Evolutionary conservation across 306 rosid species (phyloP).

Genomic region (Pterocarpus santalinus): DNA sequence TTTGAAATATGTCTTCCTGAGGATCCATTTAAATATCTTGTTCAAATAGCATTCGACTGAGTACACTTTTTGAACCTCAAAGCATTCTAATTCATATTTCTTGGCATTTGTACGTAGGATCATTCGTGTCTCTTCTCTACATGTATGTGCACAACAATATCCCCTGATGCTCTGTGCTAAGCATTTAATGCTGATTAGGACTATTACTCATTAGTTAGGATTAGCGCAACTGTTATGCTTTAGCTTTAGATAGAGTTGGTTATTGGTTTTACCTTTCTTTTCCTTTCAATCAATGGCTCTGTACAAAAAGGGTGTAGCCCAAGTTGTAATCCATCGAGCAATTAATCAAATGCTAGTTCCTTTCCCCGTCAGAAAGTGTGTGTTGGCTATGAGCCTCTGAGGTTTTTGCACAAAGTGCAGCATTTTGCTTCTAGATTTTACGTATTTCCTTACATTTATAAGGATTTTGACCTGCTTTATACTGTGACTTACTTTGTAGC

Average conservation of each 20-base stretch:
- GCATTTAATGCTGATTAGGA: background rate
- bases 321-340: slow-evolving; percentile 11
- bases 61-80: slow-evolving; percentile 4
- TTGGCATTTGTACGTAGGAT: background rate
- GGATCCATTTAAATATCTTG: slow-evolving; percentile 1
- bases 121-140: background rate
- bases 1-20: background rate
- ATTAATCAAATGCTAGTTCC: slow-evolving; percentile 6
- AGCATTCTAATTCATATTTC: background rate
- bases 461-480: slow-evolving; percentile 23
- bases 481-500: slow-evolving; percentile 31
- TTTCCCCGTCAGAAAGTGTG: background rate
- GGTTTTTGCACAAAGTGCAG: background rate
- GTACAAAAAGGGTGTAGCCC: background rate
- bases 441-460: background rate
- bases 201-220: slow-evolving; percentile 1
- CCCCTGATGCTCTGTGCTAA: slow-evolving; percentile 18
- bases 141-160: slow-evolving; percentile 2
- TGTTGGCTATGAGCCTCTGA: background rate
- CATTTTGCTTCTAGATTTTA: slow-evolving; percentile 35
- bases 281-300: background rate
- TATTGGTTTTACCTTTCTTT: slow-evolving; percentile 25
- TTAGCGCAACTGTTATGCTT: slow-evolving; percentile 4
- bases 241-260: slow-evolving; percentile 17
- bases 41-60: background rate